A percentile compares a stretch with the other conserved stretches of the same genome.
These are phyloP conservation scores for Neocucurbitaria cava DNA, from an alignment of 2,329 filamentous ascomycete genomes.

Conservation along the genomic window DNA sequence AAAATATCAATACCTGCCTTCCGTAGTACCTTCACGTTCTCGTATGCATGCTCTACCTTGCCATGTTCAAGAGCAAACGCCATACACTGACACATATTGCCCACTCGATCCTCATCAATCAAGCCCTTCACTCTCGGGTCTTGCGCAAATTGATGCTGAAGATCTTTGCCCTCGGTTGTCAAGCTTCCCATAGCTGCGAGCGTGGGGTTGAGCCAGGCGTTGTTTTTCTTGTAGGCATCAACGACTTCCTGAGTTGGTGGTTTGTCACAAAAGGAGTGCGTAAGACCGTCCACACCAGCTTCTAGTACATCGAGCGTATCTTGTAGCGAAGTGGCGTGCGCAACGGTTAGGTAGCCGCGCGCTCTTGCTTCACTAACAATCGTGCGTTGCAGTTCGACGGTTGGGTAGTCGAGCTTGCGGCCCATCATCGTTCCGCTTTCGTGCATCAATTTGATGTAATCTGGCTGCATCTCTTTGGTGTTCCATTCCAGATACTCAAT, in stretches of 20 bases:
- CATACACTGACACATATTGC: conserved; percentile 53
- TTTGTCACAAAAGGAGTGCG: conserved; percentile 53
- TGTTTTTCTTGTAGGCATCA: conserved; percentile 51
- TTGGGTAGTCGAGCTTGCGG: conserved; percentile 47
- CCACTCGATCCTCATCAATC: conserved; percentile 43
- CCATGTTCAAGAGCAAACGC: conserved; percentile 39
- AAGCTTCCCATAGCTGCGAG: conserved; percentile 50
- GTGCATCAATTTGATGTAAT: conserved; percentile 62
- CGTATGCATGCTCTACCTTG: conserved; percentile 52
- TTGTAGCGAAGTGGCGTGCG: conserved; percentile 49
- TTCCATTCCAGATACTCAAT: conserved; percentile 52
- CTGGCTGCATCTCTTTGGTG: conserved; percentile 49
- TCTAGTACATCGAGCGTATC: conserved; percentile 53
- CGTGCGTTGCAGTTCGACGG: conserved; percentile 53
- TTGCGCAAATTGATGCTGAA: conserved; percentile 51
- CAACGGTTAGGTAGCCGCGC: conserved; percentile 48
- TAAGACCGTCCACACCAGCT: conserved; percentile 53
- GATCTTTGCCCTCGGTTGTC: conserved; percentile 49
- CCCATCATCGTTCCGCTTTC: conserved; percentile 55
- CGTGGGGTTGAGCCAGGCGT: conserved; percentile 54
- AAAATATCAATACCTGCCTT: conserved; percentile 52
- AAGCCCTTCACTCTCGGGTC: conserved; percentile 46
- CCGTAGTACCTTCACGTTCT: conserved; percentile 50
- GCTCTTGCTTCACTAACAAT: conserved; percentile 52
- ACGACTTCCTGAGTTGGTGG: conserved; percentile 49